Base-by-base conservation (phyloP, 192 early-diverging fungal genomes). In the Coemansia sp. region DNA sequence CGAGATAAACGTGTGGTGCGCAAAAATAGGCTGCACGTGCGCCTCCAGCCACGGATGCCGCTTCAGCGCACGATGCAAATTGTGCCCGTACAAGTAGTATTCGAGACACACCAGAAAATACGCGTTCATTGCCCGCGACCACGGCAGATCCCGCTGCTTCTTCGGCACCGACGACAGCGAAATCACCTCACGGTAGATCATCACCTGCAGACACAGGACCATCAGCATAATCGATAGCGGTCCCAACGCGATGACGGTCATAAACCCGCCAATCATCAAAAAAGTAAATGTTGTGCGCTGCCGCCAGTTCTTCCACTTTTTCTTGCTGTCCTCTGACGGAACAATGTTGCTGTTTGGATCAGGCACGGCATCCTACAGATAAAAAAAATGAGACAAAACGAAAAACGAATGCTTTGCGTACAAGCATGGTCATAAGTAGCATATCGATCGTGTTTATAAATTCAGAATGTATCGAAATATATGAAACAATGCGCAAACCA, bases 131-230 rank as follows among this genome's bases (percentile, higher is more conserved):
- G 93, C 88, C 34, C 90, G 87, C 72, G 93, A 91, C 95, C 95
- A 98, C 6, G 94, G 92, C 60, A 98, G 73, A 54, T 90, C 91
- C 59, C 88, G 88, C 60, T 93, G 89, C 60, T 89, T 91, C 66
- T 90, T 91, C 18, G 92, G 91, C 33, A 90, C 85, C 68, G 89
- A 84, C 30, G 92, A 91, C 56, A 98, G 87, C 25, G 88, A 86
- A 68, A 98, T 96, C n/a, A 98, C 93, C 75, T 98, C 96, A 57
- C 85, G 85, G 79, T 93, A 98, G 38, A 98, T 93, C 33, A 93
- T 63, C 33, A 89, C 85, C 69, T 96, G 94, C 55, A 98, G 85
- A 58, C 88, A 77, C 51, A 91, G 83, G 3, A 98, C 94, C 73
- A 94, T 85, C 50, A 94, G 62, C 63, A 96, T 93, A 36, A 94